Evolutionary conservation across 805 yeast genomes (phyloP).

Genomic region (Sungouiella thailandica): DNA sequence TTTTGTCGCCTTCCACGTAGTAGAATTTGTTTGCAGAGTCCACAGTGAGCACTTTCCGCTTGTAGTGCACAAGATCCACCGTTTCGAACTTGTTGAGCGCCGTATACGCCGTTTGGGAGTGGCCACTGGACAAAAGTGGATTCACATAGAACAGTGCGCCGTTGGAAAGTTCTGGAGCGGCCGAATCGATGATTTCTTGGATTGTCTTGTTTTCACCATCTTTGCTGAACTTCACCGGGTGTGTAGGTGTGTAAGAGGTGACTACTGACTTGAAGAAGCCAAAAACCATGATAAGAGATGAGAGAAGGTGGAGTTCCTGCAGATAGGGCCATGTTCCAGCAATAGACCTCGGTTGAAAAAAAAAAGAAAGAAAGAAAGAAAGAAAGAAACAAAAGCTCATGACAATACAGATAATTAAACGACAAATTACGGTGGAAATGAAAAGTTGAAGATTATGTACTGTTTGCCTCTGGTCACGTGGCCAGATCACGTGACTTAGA

Average conservation of each 20-base stretch:
- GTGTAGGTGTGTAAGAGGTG: conserved; percentile 3
- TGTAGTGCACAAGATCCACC: conserved; percentile 40
- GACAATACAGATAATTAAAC: too few species aligned
- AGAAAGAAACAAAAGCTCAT: too few species aligned
- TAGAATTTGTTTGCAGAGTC: conserved; percentile 22
- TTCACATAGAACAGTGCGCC: conserved; percentile 38
- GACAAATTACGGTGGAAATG: too few species aligned
- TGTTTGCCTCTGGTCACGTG: too few species aligned
- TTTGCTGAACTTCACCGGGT: conserved; percentile 7
- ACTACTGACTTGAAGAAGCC: conserved; percentile 13
- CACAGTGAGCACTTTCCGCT: conserved; percentile 36
- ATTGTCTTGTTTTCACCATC: conserved; percentile 1
- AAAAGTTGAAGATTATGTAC: too few species aligned
- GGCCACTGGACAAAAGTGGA: conserved; percentile 46
- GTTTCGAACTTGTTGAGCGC: conserved; percentile 40
- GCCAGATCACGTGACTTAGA: too few species aligned
- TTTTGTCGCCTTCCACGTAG: conserved; percentile 20
- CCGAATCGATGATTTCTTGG: conserved; percentile 27
- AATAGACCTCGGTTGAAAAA: too few species aligned
- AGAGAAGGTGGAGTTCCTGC: too few species aligned
- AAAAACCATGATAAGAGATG: too few species aligned
- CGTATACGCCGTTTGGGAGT: conserved; percentile 46
- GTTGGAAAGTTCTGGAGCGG: conserved; percentile 36
- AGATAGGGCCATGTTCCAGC: too few species aligned
- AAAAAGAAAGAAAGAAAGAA: too few species aligned